phyloP scores from a whole-genome alignment of 371 early-diverging fungal species.

The Chytridiales sp. region DNA sequence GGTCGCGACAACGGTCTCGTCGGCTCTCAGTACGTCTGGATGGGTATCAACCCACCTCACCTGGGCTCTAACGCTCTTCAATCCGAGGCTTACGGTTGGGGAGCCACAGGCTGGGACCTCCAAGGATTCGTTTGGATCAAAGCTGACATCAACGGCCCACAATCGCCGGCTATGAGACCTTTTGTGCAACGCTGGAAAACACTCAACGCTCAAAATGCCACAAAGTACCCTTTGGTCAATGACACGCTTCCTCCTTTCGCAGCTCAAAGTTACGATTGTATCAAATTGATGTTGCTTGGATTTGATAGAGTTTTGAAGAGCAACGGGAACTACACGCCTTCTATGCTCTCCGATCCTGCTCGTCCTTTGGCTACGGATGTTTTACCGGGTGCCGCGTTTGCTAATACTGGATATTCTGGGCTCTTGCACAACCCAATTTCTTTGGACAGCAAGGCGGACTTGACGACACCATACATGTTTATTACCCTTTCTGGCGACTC shows the following conservation, averaged over 20 bases:
- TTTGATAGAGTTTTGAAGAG: constrained; percentile 9
- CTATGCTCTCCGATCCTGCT: neutral
- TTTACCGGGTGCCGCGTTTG: neutral
- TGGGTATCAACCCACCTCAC: constrained; percentile 20
- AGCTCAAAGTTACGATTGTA: constrained; percentile 21
- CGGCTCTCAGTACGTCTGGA: constrained; percentile 24
- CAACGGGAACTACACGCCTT: constrained; percentile 8
- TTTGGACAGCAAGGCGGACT: constrained; percentile 2
- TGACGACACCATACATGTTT: constrained; percentile 11
- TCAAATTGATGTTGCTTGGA: constrained; percentile 14
- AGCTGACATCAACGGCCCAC: too few relatives aligned
- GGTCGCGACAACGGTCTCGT: constrained; percentile 16
- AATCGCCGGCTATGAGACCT: too few relatives aligned
- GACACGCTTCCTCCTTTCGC: constrained; percentile 15
- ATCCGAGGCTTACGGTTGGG: neutral
- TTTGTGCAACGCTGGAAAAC: constrained; percentile 13
- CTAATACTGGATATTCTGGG: constrained; percentile 10
- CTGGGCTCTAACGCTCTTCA: constrained; percentile 3
- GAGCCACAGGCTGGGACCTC: constrained; percentile 16
- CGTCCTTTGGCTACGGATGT: neutral
- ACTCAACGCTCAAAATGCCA: neutral
- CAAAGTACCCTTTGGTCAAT: constrained; percentile 8
- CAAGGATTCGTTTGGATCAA: constrained; percentile 22
- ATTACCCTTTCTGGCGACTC: neutral
- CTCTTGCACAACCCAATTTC: constrained; percentile 12